phyloP scores from a whole-genome alignment of 2,329 filamentous ascomycete genomes.

The Rhynchosporium graminicola region DNA sequence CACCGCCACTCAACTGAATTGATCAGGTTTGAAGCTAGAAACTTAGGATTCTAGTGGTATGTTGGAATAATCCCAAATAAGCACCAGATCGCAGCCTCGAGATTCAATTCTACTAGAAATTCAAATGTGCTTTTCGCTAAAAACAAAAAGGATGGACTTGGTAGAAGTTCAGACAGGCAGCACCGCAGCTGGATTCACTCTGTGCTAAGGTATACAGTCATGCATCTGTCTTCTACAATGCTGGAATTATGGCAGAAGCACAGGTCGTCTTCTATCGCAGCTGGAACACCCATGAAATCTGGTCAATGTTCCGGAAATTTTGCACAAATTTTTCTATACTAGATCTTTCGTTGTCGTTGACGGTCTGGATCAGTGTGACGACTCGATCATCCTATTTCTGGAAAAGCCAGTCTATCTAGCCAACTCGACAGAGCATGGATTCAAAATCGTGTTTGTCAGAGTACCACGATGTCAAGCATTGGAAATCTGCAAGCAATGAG shows the following conservation, averaged over 20 bases:
- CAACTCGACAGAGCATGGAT: constrained; percentile 8
- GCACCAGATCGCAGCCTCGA: too few species aligned
- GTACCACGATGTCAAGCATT: constrained; percentile 11
- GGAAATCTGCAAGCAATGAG: constrained; percentile 17
- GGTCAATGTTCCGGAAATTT: constrained; percentile 9
- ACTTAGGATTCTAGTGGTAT: too few species aligned
- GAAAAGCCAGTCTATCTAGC: constrained; percentile 4
- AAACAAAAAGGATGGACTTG: too few species aligned
- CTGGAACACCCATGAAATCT: too few species aligned
- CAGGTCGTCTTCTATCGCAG: constrained; percentile 9
- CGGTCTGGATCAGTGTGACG: constrained; percentile 20
- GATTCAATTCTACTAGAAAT: too few species aligned
- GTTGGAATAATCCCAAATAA: too few species aligned
- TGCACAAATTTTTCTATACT: constrained; percentile 6
- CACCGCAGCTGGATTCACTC: neutral
- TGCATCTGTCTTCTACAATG: neutral
- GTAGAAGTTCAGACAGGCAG: too few species aligned
- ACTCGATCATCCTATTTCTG: constrained; percentile 13
- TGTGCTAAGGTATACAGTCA: constrained; percentile 15
- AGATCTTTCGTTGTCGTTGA: constrained; percentile 13
- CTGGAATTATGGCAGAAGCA: neutral
- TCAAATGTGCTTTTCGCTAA: too few species aligned
- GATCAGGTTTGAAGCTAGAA: too few species aligned
- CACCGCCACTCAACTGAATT: constrained; percentile 6
- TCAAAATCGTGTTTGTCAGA: constrained; percentile 17